A percentile compares a stretch with the other conserved stretches of the same genome.
These are phyloP conservation scores for Bathelium albidoporum DNA, from an alignment of 495 filamentous ascomycete genomes.

Conservation along the genomic window DNA sequence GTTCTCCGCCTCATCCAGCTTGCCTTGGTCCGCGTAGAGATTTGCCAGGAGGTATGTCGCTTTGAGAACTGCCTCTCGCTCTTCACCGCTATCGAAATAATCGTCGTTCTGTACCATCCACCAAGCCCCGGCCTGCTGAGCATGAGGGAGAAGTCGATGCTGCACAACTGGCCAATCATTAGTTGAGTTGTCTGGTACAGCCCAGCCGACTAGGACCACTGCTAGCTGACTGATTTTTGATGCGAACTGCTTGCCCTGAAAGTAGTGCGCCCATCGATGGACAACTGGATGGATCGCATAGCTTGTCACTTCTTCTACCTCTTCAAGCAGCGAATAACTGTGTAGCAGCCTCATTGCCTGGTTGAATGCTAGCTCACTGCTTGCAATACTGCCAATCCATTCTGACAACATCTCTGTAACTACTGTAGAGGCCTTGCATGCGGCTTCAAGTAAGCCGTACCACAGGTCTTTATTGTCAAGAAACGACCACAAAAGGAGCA, in stretches of 20 bases:
- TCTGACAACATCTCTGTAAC: neutral
- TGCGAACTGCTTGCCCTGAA: neutral
- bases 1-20: no score
- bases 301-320: constrained; percentile 5
- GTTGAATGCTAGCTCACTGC: constrained; percentile 9
- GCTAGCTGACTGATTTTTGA: neutral
- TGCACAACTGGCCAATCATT: constrained; percentile 7
- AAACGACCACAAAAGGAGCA: constrained; percentile 30
- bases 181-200: neutral
- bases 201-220: neutral
- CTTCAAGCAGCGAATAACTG: constrained; percentile 15
- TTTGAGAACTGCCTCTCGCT: no score
- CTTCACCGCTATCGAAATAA: neutral
- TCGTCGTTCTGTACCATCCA: constrained; percentile 1
- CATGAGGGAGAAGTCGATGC: constrained; percentile 13
- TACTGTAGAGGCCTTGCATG: constrained; percentile 1
- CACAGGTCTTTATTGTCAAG: constrained; percentile 27
- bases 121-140: constrained; percentile 9
- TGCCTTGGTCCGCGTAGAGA: no score
- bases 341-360: constrained; percentile 9
- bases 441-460: constrained; percentile 17
- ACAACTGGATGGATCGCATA: constrained; percentile 7
- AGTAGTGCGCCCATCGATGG: neutral
- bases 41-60: no score
- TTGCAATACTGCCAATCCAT: neutral